These are phyloP conservation scores for Malus domestica DNA, from an alignment of 306 rosid genomes.

Conservation along the genomic window DNA sequence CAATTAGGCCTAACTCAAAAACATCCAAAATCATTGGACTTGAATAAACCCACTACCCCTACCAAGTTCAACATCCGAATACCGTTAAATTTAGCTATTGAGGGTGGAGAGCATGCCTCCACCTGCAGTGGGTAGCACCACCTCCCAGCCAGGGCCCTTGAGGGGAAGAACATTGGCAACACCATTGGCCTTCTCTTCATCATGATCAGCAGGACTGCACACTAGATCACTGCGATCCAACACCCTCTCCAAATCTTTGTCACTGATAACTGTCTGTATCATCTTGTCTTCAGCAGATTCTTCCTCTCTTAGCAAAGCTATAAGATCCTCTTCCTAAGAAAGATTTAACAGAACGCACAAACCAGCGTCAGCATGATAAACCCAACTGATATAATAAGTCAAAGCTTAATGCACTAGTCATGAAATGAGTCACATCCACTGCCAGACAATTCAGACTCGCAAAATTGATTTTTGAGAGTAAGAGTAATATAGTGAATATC, in stretches of 20 bases:
- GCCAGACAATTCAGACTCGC: not conserved
- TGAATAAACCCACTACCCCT: not conserved
- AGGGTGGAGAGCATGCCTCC: conserved; percentile 91
- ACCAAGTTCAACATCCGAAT: not conserved
- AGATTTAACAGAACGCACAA: not conserved
- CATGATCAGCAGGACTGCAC: not conserved
- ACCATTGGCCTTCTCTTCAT: conserved; percentile 10
- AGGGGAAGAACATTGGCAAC: conserved; percentile 29
- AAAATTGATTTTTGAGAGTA: not conserved
- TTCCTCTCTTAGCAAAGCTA: conserved; percentile 62
- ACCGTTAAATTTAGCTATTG: conserved; percentile 33
- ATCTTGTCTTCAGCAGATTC: conserved; percentile 77
- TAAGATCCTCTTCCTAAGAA: conserved; percentile 59
- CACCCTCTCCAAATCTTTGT: conserved; percentile 61
- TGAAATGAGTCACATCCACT: not conserved
- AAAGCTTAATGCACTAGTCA: too few relatives aligned
- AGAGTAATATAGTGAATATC: too few relatives aligned
- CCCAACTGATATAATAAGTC: not conserved
- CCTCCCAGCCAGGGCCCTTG: conserved; percentile 99
- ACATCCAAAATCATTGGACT: not conserved
- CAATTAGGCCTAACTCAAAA: not conserved
- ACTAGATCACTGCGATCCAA: conserved; percentile 79
- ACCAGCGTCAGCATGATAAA: not conserved
- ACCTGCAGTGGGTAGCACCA: conserved; percentile 62
- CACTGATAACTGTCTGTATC: conserved; percentile 63